Conservation (phyloP, 495 filamentous ascomycete genomes). For the Aspergillus nanangensis region DNA sequence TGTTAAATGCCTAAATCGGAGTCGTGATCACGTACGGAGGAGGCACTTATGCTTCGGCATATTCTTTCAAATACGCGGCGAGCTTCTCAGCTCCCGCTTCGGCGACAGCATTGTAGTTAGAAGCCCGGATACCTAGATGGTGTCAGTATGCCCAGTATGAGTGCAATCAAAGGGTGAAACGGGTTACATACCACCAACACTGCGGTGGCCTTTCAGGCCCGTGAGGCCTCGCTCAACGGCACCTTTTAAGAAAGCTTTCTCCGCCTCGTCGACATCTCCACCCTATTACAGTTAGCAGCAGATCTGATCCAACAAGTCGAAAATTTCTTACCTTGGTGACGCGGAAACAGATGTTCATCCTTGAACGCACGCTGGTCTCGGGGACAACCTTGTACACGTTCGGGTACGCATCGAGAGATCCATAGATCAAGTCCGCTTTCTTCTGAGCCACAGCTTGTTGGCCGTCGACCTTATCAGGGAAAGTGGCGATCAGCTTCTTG, state of each 20-base stretch:
- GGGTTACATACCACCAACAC: slow-evolving; percentile 70
- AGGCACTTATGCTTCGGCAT: slow-evolving; percentile 18
- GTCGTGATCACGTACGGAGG: neutral
- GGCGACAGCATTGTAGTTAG: slow-evolving; percentile 58
- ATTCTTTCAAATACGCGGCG: slow-evolving; percentile 51
- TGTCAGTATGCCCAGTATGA: slow-evolving; percentile 5
- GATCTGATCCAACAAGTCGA: neutral
- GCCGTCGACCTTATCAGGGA: slow-evolving; percentile 37
- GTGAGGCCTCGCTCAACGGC: slow-evolving; percentile 58
- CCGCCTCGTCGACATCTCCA: slow-evolving; percentile 54
- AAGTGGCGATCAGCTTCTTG: slow-evolving; percentile 48
- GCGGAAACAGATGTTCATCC: slow-evolving; percentile 93
- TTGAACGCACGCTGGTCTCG: slow-evolving; percentile 63
- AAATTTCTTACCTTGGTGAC: slow-evolving; percentile 46
- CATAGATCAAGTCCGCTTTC: slow-evolving; percentile 72
- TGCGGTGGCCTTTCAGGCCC: slow-evolving; percentile 79
- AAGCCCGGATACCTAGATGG: slow-evolving; percentile 22
- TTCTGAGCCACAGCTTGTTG: slow-evolving; percentile 48
- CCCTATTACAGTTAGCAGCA: slow-evolving; percentile 13
- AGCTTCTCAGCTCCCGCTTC: slow-evolving; percentile 55
- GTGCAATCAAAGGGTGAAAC: slow-evolving; percentile 54
- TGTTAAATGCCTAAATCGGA: neutral
- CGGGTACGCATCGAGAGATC: slow-evolving; percentile 64
- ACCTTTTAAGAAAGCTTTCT: slow-evolving; percentile 74
- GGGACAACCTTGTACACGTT: slow-evolving; percentile 69